A percentile compares a stretch with the other conserved stretches of the same genome.
Conservation (phyloP, 257 asterid genomes). For the Rubia yunnanensis region DNA sequence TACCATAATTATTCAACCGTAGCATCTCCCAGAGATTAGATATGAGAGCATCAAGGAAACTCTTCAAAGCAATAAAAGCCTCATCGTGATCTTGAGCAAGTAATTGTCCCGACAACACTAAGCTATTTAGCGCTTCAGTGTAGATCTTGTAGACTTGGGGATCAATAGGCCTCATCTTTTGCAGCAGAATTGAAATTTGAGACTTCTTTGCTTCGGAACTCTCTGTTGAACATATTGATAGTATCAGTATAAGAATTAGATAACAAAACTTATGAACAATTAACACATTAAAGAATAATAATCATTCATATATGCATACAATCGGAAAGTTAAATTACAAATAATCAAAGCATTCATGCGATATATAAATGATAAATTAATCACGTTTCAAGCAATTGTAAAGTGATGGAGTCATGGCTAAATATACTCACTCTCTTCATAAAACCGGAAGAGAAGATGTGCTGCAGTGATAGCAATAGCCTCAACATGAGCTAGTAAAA, state of each 20-base stretch:
- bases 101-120: not conserved
- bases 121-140: not conserved
- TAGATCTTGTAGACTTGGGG: not conserved
- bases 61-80: not conserved
- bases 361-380: too few relatives aligned
- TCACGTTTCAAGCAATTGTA: too few relatives aligned
- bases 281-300: too few relatives aligned
- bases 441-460: not conserved
- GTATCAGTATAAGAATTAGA: too few relatives aligned
- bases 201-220: too few relatives aligned
- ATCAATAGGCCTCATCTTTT: not conserved
- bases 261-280: too few relatives aligned
- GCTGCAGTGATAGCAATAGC: not conserved
- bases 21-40: not conserved
- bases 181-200: not conserved
- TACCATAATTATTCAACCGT: not conserved
- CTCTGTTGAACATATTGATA: too few relatives aligned
- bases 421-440: not conserved
- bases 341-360: too few relatives aligned
- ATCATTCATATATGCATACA: too few relatives aligned
- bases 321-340: too few relatives aligned
- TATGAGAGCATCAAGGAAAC: not conserved
- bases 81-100: not conserved
- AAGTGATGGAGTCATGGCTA: too few relatives aligned
- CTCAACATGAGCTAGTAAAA: not conserved